A percentile compares a stretch with the other conserved stretches of the same genome.
Conservation (phyloP, 1,284 basidiomycete species). For the Vanrija sp. region DNA sequence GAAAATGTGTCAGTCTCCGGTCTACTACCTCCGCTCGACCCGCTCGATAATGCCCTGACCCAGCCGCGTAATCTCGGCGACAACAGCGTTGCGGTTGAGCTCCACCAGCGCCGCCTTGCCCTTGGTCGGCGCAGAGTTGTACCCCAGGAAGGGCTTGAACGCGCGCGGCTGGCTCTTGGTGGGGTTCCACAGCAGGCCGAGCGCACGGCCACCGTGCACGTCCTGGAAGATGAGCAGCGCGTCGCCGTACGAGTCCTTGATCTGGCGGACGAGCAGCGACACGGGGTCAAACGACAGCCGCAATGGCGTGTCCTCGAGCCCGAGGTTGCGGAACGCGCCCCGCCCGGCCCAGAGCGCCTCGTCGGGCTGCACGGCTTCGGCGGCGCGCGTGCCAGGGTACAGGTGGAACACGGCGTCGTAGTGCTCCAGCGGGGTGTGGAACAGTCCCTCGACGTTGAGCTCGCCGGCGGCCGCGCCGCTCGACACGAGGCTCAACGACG, state of each 20-base stretch:
- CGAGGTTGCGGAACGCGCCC: constrained; percentile 30
- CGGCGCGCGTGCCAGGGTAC: constrained; percentile 66
- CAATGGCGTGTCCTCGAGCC: constrained; percentile 3
- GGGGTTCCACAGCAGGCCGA: constrained; percentile 87
- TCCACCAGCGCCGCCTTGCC: constrained; percentile 59
- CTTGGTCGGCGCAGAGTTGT: constrained; percentile 54
- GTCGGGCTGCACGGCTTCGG: constrained; percentile 54
- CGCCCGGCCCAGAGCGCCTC: constrained; percentile 34
- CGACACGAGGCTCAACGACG: constrained; percentile 56
- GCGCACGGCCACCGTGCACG: constrained; percentile 67
- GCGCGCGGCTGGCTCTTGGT: constrained; percentile 51
- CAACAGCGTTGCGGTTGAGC: constrained; percentile 66
- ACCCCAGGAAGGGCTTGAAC: constrained; percentile 80
- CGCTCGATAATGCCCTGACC: constrained; percentile 66
- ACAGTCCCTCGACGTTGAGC: constrained; percentile 61
- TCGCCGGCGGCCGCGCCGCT: constrained; percentile 21
- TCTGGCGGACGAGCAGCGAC: constrained; percentile 61
- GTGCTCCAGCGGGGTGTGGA: constrained; percentile 74
- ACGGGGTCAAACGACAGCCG: constrained; percentile 66
- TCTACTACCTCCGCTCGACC: constrained; percentile 36
- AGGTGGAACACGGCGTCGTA: constrained; percentile 85
- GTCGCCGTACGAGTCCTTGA: constrained; percentile 69
- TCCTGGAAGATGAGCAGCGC: constrained; percentile 84
- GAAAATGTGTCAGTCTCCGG: too few species aligned
- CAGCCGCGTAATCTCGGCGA: constrained; percentile 74